phyloP scores from a whole-genome alignment of 441 rosid species.

The Eugenia klotzschiana region DNA sequence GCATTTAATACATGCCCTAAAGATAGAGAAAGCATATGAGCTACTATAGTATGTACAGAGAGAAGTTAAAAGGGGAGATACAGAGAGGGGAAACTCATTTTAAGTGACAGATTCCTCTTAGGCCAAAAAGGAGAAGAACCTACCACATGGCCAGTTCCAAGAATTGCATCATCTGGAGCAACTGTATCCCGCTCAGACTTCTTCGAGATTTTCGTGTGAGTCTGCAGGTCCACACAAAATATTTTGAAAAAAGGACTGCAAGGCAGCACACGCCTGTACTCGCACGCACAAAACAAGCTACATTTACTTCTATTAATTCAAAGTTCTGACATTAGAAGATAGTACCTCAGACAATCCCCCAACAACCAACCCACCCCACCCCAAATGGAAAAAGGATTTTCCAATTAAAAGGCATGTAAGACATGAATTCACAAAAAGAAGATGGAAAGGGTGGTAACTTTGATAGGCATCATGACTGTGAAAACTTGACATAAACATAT shows the following conservation, averaged over 20 bases:
- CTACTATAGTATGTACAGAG: not conserved
- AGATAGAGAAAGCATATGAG: not conserved
- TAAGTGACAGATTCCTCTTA: not conserved
- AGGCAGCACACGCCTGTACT: not conserved
- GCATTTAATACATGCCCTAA: not conserved
- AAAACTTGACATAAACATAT: not conserved
- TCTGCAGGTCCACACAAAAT: slow-evolving; percentile 27
- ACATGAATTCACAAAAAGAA: not conserved
- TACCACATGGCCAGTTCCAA: slow-evolving; percentile 59
- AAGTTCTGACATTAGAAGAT: not conserved
- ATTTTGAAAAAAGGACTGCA: not conserved
- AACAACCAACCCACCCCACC: too few relatives aligned
- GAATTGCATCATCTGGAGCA: slow-evolving; percentile 27
- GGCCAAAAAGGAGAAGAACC: slow-evolving; percentile 8
- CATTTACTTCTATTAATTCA: not conserved
- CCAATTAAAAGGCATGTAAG: not conserved
- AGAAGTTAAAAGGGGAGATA: not conserved
- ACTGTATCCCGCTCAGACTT: slow-evolving; percentile 18
- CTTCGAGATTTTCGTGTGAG: slow-evolving; percentile 49
- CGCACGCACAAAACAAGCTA: not conserved
- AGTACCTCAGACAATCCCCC: not conserved
- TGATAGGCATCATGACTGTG: not conserved
- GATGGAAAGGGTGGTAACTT: not conserved
- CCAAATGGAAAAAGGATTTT: not conserved
- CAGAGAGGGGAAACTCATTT: not conserved